Percentiles rank a stretch among this genome's conserved stretches.
Evolutionary conservation across 2,329 filamentous ascomycete genomes (phyloP).

Genomic region (Venturia aucupariae): DNA sequence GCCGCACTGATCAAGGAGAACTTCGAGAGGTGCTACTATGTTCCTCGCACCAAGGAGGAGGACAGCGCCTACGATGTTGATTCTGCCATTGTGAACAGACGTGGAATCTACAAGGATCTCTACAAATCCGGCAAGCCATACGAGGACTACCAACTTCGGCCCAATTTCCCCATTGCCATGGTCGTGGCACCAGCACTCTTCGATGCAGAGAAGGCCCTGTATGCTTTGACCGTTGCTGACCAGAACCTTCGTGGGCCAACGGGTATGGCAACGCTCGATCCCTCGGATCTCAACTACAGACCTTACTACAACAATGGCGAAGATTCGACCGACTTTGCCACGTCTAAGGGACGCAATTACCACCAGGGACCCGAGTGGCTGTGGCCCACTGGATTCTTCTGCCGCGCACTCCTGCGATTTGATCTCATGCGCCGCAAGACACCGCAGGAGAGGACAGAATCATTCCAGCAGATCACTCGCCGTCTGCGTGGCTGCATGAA

Average conservation of each 20-base stretch:
- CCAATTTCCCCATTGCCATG: slow-evolving; percentile 96
- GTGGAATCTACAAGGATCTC: slow-evolving; percentile 96
- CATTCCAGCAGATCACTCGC: slow-evolving; percentile 88
- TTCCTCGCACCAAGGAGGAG: slow-evolving; percentile 61
- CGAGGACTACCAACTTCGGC: slow-evolving; percentile 91
- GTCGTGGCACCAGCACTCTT: slow-evolving; percentile 85
- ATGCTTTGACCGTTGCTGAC: slow-evolving; percentile 73
- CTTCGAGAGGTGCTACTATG: slow-evolving; percentile 88
- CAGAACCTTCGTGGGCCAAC: slow-evolving; percentile 71
- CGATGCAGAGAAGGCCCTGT: slow-evolving; percentile 64
- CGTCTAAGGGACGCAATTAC: slow-evolving; percentile 91
- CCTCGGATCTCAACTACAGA: slow-evolving; percentile 82
- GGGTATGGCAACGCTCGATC: slow-evolving; percentile 94
- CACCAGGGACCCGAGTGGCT: slow-evolving; percentile 98
- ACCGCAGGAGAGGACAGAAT: slow-evolving; percentile 64
- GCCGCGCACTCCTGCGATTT: slow-evolving; percentile 84
- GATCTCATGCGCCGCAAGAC: slow-evolving; percentile 65
- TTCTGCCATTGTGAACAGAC: slow-evolving; percentile 67
- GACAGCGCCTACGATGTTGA: slow-evolving; percentile 76
- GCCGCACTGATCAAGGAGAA: slow-evolving; percentile 68
- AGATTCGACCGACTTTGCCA: slow-evolving; percentile 83
- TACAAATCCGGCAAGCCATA: slow-evolving; percentile 92
- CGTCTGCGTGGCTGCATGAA: slow-evolving; percentile 76
- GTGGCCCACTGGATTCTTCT: slow-evolving; percentile 94
- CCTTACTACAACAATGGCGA: slow-evolving; percentile 94